Base-by-base conservation (phyloP, 495 filamentous ascomycete species). In the Hamigera avellanea region DNA sequence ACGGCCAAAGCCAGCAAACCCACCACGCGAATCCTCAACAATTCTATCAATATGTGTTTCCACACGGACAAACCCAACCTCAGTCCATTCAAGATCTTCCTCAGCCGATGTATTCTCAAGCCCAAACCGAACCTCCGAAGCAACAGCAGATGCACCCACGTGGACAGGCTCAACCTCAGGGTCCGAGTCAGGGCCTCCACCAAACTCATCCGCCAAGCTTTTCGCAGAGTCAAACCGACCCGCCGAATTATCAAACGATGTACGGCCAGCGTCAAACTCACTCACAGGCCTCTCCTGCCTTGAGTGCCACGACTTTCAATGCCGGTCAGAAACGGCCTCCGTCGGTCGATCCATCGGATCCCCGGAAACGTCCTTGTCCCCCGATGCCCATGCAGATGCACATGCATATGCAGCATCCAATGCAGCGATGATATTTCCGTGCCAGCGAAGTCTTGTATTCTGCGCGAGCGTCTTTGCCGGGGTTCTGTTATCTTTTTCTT, bases 251-350 rank as follows among this genome's bases (percentile, higher is more conserved):
- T 7, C 36, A 16, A 26, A 13, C 28, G 28, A 32, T 35, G 25
- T 43, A 40, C 12, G 19, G 32, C 4, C 42, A 43, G 25, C 36
- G 30, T 19, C 33, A 26, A 8, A 8, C 21, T 25, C 41, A 39
- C 29, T 17, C 26, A 28, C 34, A 42, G 31, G 19, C 26, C 18
- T 13, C n/a, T 9, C 7, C 14, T 19, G 32, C 3, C 7, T 26
- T 12, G 25, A 26, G 25, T 12, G 7, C 25, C 10, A 21, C 25
- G 33, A 19, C 7, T 12, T 25, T 35, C 14, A 25, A 25, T 35
- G 6, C 16, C 6, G 10, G 14, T 9, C 33, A 35, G 33, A 35
- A 35, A 25, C 33, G 19, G 10, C 33, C 33, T 6, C 8, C 9
- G 16, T 35, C 33, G 18, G 14, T 23, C 4, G 15, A 35, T 26